Evolutionary conservation across 2,329 filamentous ascomycete genomes (phyloP), one percentile per base, ranked within the genome.

Genomic region (Colletotrichum cuscutae): DNA sequence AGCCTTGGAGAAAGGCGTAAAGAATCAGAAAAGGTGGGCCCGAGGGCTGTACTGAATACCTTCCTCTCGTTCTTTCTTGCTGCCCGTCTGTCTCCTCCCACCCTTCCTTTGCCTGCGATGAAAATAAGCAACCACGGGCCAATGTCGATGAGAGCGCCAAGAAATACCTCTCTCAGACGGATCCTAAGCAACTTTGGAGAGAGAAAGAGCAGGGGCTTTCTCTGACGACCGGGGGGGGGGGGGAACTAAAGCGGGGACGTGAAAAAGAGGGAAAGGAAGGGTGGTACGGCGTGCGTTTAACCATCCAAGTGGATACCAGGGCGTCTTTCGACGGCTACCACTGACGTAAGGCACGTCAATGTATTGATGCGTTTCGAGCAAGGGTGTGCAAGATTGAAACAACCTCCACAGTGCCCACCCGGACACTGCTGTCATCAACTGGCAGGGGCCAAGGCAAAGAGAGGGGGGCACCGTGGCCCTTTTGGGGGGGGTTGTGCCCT

Each of bases 311-410:
- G 71, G 68, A 67, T 11, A 53, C 60, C 5, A 19, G 37, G 72
- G 68, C 60, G 63, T 60, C 52, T 57, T 12, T 46, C 57, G 19
- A 49, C 15, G 58, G 53, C 58, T 68, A 49, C 65, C 73, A 74
- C 71, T 74, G 73, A 74, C 73, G 73, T 74, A 74, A 71, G 73
- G 65, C 49, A 73, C 54, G 52, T 69, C 62, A 58, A 54, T 60
- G 72, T 73, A 57, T 59, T 66, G 71, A 53, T 74, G 69, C 72
- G 72, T 74, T 74, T 74, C 69, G 72, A 74, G 72, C 72, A 74
- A 64, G 72, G 70, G 60, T 53, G 35, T 19, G 46, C 73, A 52
- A 66, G 63, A 68, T 73, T 73, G 71, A 73, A 73, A 73, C 71
- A 73, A 72, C 71, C 62, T 66, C 71, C 68, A 73, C 62, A 62